Evolutionary conservation across 2,329 filamentous ascomycete species (phyloP).

Genomic region (Westerdykella ornata): DNA sequence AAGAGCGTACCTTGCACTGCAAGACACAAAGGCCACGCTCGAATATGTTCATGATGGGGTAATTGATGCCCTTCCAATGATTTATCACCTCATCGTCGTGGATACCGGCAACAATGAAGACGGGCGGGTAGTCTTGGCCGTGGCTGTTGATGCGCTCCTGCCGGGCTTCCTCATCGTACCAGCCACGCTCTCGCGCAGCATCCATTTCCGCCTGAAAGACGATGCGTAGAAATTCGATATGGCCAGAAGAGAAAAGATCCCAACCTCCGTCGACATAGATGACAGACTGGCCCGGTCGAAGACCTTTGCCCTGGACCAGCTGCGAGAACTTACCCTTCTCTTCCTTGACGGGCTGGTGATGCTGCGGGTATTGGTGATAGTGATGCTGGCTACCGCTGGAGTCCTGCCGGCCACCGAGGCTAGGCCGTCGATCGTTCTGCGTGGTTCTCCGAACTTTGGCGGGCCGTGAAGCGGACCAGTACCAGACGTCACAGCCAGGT

Average conservation of each 20-base stretch:
- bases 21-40: constrained; percentile 92
- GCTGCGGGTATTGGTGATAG: constrained; percentile 9
- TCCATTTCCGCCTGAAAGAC: constrained; percentile 69
- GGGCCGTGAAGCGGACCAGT: constrained; percentile 58
- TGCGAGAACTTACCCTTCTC: constrained; percentile 60
- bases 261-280: constrained; percentile 96
- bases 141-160: constrained; percentile 56
- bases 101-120: constrained; percentile 85
- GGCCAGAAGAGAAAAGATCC: constrained; percentile 91
- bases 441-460: constrained; percentile 34
- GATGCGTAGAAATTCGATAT: constrained; percentile 85
- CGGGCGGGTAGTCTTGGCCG: constrained; percentile 70
- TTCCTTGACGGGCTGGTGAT: constrained; percentile 39
- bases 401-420: constrained; percentile 21
- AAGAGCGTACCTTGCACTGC: constrained; percentile 71
- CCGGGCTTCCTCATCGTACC: constrained; percentile 62
- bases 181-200: constrained; percentile 60
- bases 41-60: constrained; percentile 99
- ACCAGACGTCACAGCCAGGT: constrained; percentile 78
- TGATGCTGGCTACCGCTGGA: constrained; percentile 38
- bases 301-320: constrained; percentile 64
- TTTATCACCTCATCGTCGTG: constrained; percentile 96
- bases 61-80: constrained; percentile 93
- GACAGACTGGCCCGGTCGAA: constrained; percentile 70
- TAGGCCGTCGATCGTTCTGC: constrained; percentile 20